Conservation (phyloP, 192 early-diverging fungal species). For the Coemansia guatemalensis region DNA sequence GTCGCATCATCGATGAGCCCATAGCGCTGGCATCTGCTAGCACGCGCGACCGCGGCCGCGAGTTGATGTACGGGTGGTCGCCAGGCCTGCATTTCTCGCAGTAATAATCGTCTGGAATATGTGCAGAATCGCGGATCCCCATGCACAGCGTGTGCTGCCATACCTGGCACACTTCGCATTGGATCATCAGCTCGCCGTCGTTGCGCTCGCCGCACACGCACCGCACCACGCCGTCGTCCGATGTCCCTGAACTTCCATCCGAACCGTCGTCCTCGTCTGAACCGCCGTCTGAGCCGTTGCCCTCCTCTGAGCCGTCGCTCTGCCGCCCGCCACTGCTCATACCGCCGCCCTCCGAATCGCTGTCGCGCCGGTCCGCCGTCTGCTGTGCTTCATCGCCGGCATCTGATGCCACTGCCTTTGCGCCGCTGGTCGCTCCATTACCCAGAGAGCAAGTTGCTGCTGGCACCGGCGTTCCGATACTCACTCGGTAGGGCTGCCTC, state of each 20-base stretch:
- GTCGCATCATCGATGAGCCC: conserved; percentile 50
- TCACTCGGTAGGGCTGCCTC: neutral
- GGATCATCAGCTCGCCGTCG: conserved; percentile 82
- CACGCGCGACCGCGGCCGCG: conserved; percentile 41
- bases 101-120: conserved; percentile 87
- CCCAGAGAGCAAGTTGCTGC: neutral
- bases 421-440: neutral
- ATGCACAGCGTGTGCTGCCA: conserved; percentile 97
- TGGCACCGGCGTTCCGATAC: neutral
- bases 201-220: conserved; percentile 53
- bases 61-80: conserved; percentile 67
- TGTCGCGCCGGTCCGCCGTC: neutral
- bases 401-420: neutral
- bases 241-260: conserved; percentile 9
- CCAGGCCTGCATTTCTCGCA: conserved; percentile 89
- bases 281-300: conserved; percentile 11
- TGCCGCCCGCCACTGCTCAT: neutral
- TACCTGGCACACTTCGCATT: conserved; percentile 89
- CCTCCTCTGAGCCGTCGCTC: conserved; percentile 8
- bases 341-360: conserved; percentile 2
- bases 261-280: conserved; percentile 12
- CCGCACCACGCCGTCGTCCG: conserved; percentile 50
- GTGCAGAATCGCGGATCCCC: conserved; percentile 68
- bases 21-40: conserved; percentile 38
- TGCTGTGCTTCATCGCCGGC: conserved; percentile 2